A percentile compares a stretch with the other conserved stretches of the same genome.
These are phyloP conservation scores for Leccinum pallidistipes DNA, from an alignment of 1,284 basidiomycete genomes.

Conservation along the genomic window DNA sequence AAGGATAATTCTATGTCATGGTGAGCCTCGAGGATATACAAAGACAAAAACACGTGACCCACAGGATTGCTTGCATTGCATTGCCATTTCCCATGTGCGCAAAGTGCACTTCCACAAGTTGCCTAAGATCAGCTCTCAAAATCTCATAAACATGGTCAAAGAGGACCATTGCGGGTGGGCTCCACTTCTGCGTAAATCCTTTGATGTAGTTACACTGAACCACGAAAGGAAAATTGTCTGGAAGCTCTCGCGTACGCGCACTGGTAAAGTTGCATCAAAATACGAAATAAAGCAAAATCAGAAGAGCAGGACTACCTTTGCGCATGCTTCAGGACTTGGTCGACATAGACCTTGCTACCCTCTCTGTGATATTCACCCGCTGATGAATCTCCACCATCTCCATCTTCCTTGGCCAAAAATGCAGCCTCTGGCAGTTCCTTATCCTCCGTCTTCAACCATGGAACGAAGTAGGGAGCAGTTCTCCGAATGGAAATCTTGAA, in stretches of 20 bases:
- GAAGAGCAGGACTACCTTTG: conserved; percentile 37
- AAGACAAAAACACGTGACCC: conserved; percentile 20
- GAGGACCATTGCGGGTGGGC: conserved; percentile 44
- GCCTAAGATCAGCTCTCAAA: conserved; percentile 41
- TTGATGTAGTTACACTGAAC: conserved; percentile 54
- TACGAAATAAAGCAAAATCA: neutral
- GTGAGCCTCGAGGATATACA: neutral
- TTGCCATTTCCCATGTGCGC: conserved; percentile 50
- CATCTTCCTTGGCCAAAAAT: conserved; percentile 47
- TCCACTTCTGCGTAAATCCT: conserved; percentile 50
- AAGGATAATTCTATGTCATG: conserved; percentile 42
- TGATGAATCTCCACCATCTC: conserved; percentile 2
- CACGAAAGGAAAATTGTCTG: conserved; percentile 62
- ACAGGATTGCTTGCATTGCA: conserved; percentile 56
- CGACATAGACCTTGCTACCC: conserved; percentile 45
- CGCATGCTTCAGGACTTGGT: conserved; percentile 54
- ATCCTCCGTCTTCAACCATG: conserved; percentile 25
- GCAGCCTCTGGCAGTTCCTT: conserved; percentile 17
- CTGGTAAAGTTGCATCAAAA: conserved; percentile 36
- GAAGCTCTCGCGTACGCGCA: conserved; percentile 66
- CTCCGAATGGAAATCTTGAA: conserved; percentile 49
- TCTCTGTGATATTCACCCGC: conserved; percentile 19
- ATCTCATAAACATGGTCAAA: conserved; percentile 45
- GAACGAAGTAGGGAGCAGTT: conserved; percentile 54
- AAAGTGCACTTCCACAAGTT: conserved; percentile 50